phyloP scores from a whole-genome alignment of 176 grass and related monocot species.

The Eragrostis curvula region DNA sequence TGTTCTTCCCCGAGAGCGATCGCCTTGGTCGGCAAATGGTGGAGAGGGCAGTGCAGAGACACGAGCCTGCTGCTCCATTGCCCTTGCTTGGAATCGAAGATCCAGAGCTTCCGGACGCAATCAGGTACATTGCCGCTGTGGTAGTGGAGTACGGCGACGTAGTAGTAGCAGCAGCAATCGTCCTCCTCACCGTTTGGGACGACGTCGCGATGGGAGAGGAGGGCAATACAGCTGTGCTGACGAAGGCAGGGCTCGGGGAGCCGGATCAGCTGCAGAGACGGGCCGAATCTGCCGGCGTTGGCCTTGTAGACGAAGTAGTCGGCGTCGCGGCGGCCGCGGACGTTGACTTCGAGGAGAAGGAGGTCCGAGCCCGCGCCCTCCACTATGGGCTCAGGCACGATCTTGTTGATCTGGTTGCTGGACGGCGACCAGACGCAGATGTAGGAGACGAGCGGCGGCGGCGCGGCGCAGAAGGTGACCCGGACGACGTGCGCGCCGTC shows the following conservation, averaged over 20 bases:
- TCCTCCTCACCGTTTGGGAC: neutral
- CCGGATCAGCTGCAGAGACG: neutral
- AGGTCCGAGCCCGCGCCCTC: neutral
- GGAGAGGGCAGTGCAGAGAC: neutral
- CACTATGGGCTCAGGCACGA: neutral
- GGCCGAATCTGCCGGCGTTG: neutral
- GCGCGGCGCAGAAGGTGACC: neutral
- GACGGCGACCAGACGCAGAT: neutral
- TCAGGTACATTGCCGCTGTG: neutral
- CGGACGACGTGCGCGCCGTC: neutral
- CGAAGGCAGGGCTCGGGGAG: neutral
- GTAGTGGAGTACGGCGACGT: neutral
- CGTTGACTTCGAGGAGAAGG: neutral
- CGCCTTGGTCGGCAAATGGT: neutral
- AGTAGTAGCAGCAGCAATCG: neutral
- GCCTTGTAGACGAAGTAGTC: neutral
- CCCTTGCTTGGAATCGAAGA: neutral
- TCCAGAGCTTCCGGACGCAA: neutral
- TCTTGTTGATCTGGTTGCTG: too few relatives aligned
- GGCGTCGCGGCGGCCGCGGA: rapidly evolving
- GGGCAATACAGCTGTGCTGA: neutral
- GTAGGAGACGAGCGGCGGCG: constrained; percentile 1
- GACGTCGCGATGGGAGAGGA: neutral
- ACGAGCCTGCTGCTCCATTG: neutral
- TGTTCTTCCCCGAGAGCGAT: neutral